phyloP scores from a whole-genome alignment of 2,329 filamentous ascomycete species.

The Dactylellina parvicollis region DNA sequence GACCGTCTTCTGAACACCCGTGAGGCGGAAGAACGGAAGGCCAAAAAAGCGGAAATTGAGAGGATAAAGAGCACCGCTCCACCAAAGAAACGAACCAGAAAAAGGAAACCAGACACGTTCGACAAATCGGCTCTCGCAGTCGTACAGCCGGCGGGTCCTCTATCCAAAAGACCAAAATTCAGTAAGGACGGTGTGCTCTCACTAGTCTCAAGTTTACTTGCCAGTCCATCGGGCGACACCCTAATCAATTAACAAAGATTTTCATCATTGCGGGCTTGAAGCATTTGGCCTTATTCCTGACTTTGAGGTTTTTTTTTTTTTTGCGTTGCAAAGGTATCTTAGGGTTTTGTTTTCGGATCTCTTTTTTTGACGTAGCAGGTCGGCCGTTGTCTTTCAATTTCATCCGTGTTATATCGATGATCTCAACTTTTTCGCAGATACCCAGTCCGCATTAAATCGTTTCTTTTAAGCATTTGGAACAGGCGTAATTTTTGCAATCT shows the following conservation, averaged over 20 bases:
- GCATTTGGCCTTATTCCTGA: background rate
- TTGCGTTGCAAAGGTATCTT: too few species aligned
- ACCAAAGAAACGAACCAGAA: constrained; percentile 25
- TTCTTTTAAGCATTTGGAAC: background rate
- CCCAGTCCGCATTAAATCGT: background rate
- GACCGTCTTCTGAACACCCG: constrained; percentile 27
- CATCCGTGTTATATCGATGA: background rate
- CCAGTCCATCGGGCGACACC: background rate
- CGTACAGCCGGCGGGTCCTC: background rate
- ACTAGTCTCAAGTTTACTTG: background rate
- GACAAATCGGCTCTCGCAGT: background rate
- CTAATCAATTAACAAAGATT: background rate
- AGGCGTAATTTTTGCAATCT: background rate
- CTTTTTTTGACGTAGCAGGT: too few species aligned
- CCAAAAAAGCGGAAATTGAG: constrained; percentile 23
- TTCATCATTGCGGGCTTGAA: background rate
- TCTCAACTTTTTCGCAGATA: constrained; percentile 1
- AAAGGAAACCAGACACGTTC: constrained; percentile 16
- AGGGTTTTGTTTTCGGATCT: too few species aligned
- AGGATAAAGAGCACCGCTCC: constrained; percentile 13
- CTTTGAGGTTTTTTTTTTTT: background rate
- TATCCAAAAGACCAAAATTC: background rate
- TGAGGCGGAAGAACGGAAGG: constrained; percentile 27
- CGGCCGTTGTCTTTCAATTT: too few species aligned
- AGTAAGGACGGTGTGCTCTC: background rate